These are phyloP conservation scores for Trichoderma breve DNA, from an alignment of 2,329 filamentous ascomycete genomes.

Conservation along the genomic window DNA sequence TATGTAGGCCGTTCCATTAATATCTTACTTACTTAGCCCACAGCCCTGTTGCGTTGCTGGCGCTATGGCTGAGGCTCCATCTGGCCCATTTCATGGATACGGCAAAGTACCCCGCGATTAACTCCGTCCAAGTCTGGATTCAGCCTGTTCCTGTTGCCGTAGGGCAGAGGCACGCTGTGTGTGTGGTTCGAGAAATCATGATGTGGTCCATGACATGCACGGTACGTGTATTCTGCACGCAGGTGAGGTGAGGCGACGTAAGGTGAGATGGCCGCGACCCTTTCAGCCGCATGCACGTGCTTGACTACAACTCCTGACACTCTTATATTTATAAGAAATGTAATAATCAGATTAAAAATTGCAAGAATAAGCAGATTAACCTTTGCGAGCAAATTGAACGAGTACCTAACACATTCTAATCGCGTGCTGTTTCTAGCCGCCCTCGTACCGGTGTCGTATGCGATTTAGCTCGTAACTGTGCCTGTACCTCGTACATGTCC, in stretches of 20 bases:
- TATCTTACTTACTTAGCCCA: not conserved
- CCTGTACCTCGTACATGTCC: not conserved
- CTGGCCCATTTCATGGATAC: not conserved
- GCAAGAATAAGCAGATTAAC: not conserved
- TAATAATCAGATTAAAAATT: not conserved
- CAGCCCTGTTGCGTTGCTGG: not conserved
- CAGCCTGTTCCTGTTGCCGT: constrained; percentile 1
- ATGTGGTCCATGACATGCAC: not conserved
- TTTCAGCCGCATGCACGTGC: not conserved
- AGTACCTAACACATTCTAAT: not conserved
- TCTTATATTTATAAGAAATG: not conserved
- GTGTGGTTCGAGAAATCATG: not conserved
- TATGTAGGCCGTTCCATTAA: not conserved
- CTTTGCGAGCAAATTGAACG: not conserved
- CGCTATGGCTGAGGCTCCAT: constrained; percentile 4
- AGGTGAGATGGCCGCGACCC: not conserved
- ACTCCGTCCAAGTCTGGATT: not conserved
- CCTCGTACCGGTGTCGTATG: not conserved
- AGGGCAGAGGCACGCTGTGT: constrained; percentile 1
- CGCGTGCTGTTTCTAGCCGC: not conserved
- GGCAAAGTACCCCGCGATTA: constrained; percentile 9
- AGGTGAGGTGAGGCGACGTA: not conserved
- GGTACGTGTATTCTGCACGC: not conserved
- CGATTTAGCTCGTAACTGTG: not conserved
- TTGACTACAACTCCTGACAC: not conserved